These are phyloP conservation scores for Elymus sibiricus DNA, from an alignment of 176 grass and related monocot genomes.

Conservation along the genomic window DNA sequence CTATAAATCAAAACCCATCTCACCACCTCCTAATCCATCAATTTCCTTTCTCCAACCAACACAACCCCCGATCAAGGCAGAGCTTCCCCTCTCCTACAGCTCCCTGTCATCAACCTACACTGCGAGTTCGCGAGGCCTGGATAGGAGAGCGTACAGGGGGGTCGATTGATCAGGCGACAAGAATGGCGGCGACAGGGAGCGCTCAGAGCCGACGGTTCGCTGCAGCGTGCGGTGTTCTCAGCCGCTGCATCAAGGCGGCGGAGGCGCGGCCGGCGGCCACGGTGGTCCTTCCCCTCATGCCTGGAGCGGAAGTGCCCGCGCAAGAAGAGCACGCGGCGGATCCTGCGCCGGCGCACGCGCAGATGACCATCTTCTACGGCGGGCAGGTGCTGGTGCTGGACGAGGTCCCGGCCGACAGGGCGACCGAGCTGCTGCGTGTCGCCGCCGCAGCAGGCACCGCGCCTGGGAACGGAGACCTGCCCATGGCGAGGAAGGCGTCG, in stretches of 20 bases:
- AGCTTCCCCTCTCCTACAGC: not conserved
- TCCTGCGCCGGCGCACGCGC: not conserved
- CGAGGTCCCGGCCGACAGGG: not conserved
- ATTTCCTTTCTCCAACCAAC: not conserved
- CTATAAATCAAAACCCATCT: not conserved
- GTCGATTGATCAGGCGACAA: not conserved
- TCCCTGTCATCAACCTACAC: no score
- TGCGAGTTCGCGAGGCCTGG: not conserved
- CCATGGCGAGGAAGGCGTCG: constrained; percentile 57
- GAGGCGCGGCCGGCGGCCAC: not conserved
- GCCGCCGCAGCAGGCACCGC: not conserved
- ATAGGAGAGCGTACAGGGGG: not conserved
- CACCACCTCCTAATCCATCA: not conserved
- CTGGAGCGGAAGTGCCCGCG: not conserved
- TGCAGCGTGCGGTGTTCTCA: constrained; percentile 43
- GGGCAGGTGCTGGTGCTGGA: constrained; percentile 23
- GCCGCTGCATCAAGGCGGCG: constrained; percentile 39
- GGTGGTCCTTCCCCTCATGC: constrained; percentile 1
- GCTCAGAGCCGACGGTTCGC: constrained; percentile 22
- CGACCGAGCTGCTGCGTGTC: constrained; percentile 35
- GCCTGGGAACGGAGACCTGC: constrained; percentile 27
- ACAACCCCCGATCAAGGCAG: not conserved
- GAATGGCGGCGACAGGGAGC: not conserved
- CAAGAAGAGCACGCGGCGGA: not conserved
- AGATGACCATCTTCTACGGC: constrained; percentile 64